Conservation (phyloP, 1,284 basidiomycete species). For the Tilletia setariae region DNA sequence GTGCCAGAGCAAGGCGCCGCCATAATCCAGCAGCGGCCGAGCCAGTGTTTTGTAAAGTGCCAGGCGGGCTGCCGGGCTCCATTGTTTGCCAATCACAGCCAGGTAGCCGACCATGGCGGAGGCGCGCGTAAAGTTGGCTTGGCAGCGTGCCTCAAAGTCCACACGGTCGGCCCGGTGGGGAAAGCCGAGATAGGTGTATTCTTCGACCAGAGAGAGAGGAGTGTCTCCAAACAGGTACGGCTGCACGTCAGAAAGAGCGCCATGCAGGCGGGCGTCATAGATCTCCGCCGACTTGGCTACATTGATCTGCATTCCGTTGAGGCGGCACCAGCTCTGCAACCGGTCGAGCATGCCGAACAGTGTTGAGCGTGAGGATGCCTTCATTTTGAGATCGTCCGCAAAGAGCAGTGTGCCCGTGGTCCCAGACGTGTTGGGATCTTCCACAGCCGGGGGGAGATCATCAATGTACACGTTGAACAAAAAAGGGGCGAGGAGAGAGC, state of each 20-base stretch:
- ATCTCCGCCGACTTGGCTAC: background rate
- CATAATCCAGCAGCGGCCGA: background rate
- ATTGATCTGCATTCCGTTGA: background rate
- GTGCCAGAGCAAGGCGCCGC: background rate
- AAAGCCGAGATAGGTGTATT: background rate
- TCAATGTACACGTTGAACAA: slow-evolving; percentile 1
- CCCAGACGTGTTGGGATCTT: background rate
- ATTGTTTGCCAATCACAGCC: background rate
- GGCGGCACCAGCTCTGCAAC: background rate
- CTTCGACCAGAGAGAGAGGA: background rate
- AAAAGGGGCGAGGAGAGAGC: background rate
- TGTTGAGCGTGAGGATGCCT: background rate
- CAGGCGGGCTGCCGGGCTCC: background rate
- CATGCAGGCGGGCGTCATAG: background rate
- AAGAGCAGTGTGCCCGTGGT: background rate
- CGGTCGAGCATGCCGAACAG: background rate
- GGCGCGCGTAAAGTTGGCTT: background rate
- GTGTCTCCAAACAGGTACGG: too few species aligned
- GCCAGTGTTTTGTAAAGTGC: background rate
- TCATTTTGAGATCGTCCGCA: background rate
- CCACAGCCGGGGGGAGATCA: background rate
- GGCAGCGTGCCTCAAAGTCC: background rate
- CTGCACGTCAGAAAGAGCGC: too few species aligned
- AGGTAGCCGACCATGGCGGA: too few species aligned
- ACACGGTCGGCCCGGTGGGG: background rate